phyloP scores from a whole-genome alignment of 108 stramenopile genomes.

The Pseudonitzschia delicatissima region DNA sequence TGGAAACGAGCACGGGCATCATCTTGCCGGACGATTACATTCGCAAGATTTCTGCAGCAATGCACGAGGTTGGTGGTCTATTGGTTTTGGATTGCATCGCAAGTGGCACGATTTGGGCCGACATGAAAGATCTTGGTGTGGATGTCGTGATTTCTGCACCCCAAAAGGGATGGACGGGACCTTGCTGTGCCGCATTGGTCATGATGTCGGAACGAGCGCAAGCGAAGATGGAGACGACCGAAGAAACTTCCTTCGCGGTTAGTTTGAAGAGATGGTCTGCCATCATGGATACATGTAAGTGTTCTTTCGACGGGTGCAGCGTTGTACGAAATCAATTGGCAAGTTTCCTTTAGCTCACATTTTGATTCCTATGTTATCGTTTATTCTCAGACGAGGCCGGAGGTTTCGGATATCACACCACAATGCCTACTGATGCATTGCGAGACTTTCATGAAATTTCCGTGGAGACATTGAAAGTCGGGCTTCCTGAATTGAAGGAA shows the following conservation, averaged over 20 bases:
- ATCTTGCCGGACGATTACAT: constrained; percentile 91
- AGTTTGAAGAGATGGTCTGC: constrained; percentile 82
- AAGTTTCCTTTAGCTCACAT: not conserved
- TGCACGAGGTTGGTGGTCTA: constrained; percentile 85
- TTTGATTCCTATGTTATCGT: not conserved
- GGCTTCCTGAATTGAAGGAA: constrained; percentile 73
- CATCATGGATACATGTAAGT: constrained; percentile 73
- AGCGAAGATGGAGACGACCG: constrained; percentile 52
- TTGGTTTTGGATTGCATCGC: constrained; percentile 93
- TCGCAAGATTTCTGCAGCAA: constrained; percentile 65
- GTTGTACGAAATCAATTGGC: not conserved
- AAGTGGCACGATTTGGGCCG: constrained; percentile 87
- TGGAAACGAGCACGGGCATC: constrained; percentile 92
- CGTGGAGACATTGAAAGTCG: constrained; percentile 81
- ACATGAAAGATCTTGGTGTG: constrained; percentile 90
- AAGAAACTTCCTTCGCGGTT: constrained; percentile 83
- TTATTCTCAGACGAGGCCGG: constrained; percentile 58
- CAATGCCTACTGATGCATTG: constrained; percentile 91
- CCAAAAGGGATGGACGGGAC: constrained; percentile 95
- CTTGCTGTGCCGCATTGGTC: constrained; percentile 83
- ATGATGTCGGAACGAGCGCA: constrained; percentile 77
- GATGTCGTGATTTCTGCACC: constrained; percentile 90
- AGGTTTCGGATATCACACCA: constrained; percentile 91
- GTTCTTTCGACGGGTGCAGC: not conserved
- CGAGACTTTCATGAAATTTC: constrained; percentile 87